phyloP scores from a whole-genome alignment of 805 yeast genomes.

The Scheffersomyces lignosus region DNA sequence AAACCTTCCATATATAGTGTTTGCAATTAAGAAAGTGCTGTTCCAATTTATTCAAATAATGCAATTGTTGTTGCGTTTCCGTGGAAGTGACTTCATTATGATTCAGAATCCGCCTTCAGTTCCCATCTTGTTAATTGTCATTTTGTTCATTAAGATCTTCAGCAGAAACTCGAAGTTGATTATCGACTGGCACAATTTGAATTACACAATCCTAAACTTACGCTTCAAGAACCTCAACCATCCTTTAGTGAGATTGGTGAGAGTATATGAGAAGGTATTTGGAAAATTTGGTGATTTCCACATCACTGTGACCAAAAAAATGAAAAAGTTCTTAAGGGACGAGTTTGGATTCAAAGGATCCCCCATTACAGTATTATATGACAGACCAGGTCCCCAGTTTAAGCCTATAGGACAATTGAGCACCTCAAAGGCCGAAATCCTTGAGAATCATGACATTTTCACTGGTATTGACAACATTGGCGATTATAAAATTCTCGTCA shows the following conservation, averaged over 20 bases:
- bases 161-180: conserved; percentile 61
- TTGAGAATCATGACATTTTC: conserved; percentile 27
- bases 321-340: conserved; percentile 59
- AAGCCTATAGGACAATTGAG: conserved; percentile 41
- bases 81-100: conserved; percentile 67
- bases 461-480: conserved; percentile 18
- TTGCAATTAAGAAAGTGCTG: conserved; percentile 59
- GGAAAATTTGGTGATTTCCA: conserved; percentile 68
- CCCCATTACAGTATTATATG: conserved; percentile 68
- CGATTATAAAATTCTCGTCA: conserved; percentile 65
- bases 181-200: conserved; percentile 96
- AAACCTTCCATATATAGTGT: conserved; percentile 53
- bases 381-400: conserved; percentile 77
- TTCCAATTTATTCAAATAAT: conserved; percentile 53
- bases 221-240: conserved; percentile 55
- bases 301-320: conserved; percentile 74
- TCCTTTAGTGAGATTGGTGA: conserved; percentile 61
- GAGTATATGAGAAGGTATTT: conserved; percentile 60
- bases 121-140: conserved; percentile 70
- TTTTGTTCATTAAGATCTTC: conserved; percentile 49
- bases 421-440: conserved; percentile 33
- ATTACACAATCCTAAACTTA: conserved; percentile 76
- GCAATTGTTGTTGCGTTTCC: conserved; percentile 48
- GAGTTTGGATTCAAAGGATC: conserved; percentile 52
- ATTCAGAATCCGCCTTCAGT: conserved; percentile 93